phyloP scores from a whole-genome alignment of 2,329 filamentous ascomycete genomes.

The Rhytidhysteron rufulum region DNA sequence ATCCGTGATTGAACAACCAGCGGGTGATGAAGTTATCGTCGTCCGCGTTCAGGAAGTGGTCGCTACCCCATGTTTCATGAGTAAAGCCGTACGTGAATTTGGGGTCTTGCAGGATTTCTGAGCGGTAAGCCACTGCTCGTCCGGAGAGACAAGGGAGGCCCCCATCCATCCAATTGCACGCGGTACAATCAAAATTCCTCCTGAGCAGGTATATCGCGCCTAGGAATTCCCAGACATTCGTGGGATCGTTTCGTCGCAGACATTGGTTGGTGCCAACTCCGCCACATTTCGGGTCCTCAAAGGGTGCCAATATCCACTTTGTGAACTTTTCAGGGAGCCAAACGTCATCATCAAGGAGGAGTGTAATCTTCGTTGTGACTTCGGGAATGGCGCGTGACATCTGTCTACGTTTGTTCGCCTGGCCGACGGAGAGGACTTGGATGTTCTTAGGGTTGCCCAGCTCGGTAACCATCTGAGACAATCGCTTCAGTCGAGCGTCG shows the following conservation, averaged over 20 bases:
- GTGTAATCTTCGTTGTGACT: slow-evolving; percentile 76
- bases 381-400: slow-evolving; percentile 87
- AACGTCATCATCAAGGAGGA: slow-evolving; percentile 95
- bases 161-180: slow-evolving; percentile 90
- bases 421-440: slow-evolving; percentile 69
- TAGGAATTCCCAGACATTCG: slow-evolving; percentile 78
- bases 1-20: slow-evolving; percentile 87
- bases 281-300: slow-evolving; percentile 78
- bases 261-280: slow-evolving; percentile 91
- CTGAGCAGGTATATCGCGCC: slow-evolving; percentile 89
- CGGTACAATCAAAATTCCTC: slow-evolving; percentile 94
- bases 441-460: slow-evolving; percentile 55
- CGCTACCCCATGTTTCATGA: slow-evolving; percentile 66
- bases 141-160: slow-evolving; percentile 97
- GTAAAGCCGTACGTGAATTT: slow-evolving; percentile 87
- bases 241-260: slow-evolving; percentile 65
- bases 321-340: slow-evolving; percentile 84
- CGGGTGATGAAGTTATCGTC: slow-evolving; percentile 98
- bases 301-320: slow-evolving; percentile 88
- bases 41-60: slow-evolving; percentile 89
- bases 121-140: slow-evolving; percentile 86
- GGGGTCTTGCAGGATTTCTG: slow-evolving; percentile 78
- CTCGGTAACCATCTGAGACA: slow-evolving; percentile 56
- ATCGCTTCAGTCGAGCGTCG: slow-evolving; percentile 67
- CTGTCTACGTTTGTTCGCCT: slow-evolving; percentile 93